phyloP scores from a whole-genome alignment of 805 yeast genomes.

The Candida argentea region DNA sequence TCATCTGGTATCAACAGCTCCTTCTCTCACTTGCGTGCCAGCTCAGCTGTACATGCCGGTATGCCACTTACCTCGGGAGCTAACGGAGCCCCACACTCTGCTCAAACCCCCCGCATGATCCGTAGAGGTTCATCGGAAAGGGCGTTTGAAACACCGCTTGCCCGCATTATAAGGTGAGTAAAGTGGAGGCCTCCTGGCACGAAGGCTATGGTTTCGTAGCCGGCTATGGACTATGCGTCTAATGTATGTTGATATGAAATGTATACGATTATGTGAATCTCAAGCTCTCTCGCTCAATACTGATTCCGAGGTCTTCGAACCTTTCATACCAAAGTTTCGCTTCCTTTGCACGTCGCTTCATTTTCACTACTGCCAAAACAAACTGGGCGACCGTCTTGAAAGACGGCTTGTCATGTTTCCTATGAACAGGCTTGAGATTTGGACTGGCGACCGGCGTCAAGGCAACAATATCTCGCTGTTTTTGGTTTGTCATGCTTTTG shows the following conservation, averaged over 20 bases:
- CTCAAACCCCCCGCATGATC: conserved; percentile 30
- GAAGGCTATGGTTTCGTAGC: too few species aligned
- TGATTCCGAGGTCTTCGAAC: conserved; percentile 18
- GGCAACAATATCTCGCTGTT: too few species aligned
- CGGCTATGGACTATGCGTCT: too few species aligned
- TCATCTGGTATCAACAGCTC: conserved; percentile 20
- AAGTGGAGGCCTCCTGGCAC: too few species aligned
- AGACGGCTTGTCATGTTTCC: conserved; percentile 10
- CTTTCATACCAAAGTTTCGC: conserved; percentile 16
- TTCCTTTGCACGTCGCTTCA: conserved; percentile 19
- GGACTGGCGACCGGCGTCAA: too few species aligned
- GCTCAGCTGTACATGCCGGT: conserved; percentile 9
- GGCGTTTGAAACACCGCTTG: conserved; percentile 32
- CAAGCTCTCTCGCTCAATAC: too few species aligned
- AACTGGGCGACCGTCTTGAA: conserved; percentile 25
- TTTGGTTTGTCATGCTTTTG: too few species aligned
- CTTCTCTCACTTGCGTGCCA: conserved; percentile 12
- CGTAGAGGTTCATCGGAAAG: conserved; percentile 30
- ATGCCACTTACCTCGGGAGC: too few species aligned
- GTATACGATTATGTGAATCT: too few species aligned
- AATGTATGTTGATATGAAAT: too few species aligned
- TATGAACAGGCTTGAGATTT: conserved; percentile 11
- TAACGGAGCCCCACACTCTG: conserved; percentile 4
- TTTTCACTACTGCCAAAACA: conserved; percentile 26
- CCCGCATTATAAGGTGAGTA: conserved; percentile 23